Conservation (phyloP, 2,329 filamentous ascomycete species). For the Apiospora koreana region DNA sequence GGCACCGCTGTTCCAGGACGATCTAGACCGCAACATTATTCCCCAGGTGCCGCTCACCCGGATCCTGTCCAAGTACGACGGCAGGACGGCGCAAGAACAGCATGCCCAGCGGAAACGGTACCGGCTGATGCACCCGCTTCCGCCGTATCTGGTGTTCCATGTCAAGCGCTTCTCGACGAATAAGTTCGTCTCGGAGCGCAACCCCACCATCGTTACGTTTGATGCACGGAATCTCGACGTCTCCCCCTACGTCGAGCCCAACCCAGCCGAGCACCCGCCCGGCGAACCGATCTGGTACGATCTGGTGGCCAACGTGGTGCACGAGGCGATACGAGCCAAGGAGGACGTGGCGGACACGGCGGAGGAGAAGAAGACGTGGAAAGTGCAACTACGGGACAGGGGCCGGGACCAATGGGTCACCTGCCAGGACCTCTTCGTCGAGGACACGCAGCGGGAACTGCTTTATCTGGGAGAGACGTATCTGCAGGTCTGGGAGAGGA, state of each 20-base stretch:
- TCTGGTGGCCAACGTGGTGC: conserved; percentile 91
- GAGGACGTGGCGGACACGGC: conserved; percentile 89
- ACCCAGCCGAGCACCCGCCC: conserved; percentile 67
- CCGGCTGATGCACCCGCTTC: conserved; percentile 84
- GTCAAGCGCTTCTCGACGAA: conserved; percentile 97
- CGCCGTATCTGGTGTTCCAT: conserved; percentile 89
- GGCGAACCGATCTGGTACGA: conserved; percentile 93
- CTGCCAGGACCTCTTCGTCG: conserved; percentile 91
- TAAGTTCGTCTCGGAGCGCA: conserved; percentile 94
- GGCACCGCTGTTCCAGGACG: conserved; percentile 93
- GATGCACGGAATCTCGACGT: conserved; percentile 83
- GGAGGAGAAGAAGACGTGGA: conserved; percentile 89
- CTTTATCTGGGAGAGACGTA: conserved; percentile 93
- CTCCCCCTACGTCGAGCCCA: conserved; percentile 87
- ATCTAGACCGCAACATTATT: conserved; percentile 93
- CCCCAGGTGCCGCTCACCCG: conserved; percentile 79
- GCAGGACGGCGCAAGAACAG: conserved; percentile 82
- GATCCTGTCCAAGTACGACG: conserved; percentile 92
- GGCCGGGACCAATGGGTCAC: conserved; percentile 86
- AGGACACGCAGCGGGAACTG: conserved; percentile 84
- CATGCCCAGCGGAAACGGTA: conserved; percentile 87
- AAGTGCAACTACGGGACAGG: conserved; percentile 84
- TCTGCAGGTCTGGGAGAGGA: conserved; percentile 92
- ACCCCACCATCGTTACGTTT: conserved; percentile 98
- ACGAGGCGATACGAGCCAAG: conserved; percentile 74